Evolutionary conservation across 73 alveolate species (phyloP).

Genomic region (Durusdinium trenchii): DNA sequence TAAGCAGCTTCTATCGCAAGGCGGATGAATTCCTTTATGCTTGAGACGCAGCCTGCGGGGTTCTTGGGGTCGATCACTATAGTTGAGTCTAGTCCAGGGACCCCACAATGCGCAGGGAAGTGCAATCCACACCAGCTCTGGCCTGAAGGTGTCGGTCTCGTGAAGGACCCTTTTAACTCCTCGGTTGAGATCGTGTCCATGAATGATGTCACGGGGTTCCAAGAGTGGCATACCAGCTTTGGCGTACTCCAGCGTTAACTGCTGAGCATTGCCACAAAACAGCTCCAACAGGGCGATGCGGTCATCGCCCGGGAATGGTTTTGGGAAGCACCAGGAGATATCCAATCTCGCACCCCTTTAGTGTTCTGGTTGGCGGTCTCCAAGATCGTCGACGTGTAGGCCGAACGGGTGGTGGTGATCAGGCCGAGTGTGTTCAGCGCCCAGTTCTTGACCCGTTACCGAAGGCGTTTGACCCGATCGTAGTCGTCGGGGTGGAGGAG

Average conservation of each 20-base stretch:
- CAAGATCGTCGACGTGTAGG: neutral
- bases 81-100: conserved; percentile 11
- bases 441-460: neutral
- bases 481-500: neutral
- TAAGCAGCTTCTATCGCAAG: neutral
- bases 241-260: neutral
- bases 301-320: neutral
- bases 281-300: neutral
- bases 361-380: too few species aligned
- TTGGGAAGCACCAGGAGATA: too few species aligned
- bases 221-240: neutral
- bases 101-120: conserved; percentile 17
- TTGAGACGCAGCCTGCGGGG: neutral
- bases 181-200: neutral
- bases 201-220: neutral
- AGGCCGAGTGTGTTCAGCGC: neutral
- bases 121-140: conserved; percentile 3
- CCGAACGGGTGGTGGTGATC: neutral
- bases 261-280: neutral
- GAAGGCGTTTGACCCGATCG: neutral
- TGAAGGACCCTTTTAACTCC: neutral
- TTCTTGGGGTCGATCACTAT: neutral
- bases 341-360: too few species aligned
- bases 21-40: neutral
- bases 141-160: neutral